phyloP scores from a whole-genome alignment of 495 filamentous ascomycete genomes.

The Talaromyces nanjingensis region DNA sequence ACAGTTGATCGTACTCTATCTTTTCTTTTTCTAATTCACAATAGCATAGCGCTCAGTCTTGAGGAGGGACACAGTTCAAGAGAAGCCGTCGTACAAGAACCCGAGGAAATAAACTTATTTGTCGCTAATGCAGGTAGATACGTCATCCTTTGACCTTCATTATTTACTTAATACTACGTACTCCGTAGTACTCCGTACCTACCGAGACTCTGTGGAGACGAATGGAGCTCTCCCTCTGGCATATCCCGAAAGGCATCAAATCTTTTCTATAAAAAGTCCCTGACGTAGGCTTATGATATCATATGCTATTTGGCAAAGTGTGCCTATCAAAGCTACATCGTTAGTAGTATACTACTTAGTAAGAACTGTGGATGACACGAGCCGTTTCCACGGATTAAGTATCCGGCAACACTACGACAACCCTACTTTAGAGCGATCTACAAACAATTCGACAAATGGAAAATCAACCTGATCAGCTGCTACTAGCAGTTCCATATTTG shows the following conservation, averaged over 20 bases:
- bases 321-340: background rate
- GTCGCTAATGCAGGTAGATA: background rate
- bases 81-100: background rate
- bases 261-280: background rate
- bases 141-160: background rate
- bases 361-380: no score
- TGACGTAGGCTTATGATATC: background rate
- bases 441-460: background rate
- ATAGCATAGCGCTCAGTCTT: background rate
- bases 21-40: background rate
- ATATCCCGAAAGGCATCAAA: background rate
- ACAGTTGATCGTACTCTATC: background rate
- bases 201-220: background rate
- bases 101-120: background rate
- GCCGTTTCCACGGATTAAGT: background rate
- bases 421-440: background rate
- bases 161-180: background rate
- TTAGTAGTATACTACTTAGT: no score
- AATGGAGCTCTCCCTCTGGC: background rate
- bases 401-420: background rate
- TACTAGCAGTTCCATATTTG: background rate
- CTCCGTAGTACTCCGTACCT: background rate
- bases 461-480: background rate
- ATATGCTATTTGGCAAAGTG: background rate
- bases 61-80: no score